A percentile compares a stretch with the other conserved stretches of the same genome.
phyloP scores from a whole-genome alignment of 352 stramenopile genomes.

The Globisporangium paroecandrum region DNA sequence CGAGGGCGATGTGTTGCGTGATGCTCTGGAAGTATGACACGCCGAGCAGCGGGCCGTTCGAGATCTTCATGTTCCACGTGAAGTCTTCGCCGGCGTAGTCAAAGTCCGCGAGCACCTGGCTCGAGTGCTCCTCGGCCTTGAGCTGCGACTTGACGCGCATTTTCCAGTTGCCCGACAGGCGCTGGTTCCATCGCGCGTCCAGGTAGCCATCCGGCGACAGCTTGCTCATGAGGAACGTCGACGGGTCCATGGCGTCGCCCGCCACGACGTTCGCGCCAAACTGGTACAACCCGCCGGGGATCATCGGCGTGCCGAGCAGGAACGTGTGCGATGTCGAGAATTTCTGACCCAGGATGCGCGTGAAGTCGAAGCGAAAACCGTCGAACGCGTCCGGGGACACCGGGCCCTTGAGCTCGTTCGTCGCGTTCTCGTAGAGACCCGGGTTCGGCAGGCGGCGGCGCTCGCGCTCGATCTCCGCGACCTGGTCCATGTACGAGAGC shows the following conservation, averaged over 20 bases:
- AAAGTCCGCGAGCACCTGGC: conserved; percentile 78
- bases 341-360: conserved; percentile 70
- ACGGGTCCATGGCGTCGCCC: conserved; percentile 74
- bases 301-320: conserved; percentile 78
- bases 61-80: conserved; percentile 88
- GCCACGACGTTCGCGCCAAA: conserved; percentile 83
- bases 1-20: conserved; percentile 71
- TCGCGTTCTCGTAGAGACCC: conserved; percentile 80
- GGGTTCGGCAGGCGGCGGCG: conserved; percentile 69
- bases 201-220: conserved; percentile 82
- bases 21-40: conserved; percentile 88
- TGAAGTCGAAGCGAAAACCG: conserved; percentile 87
- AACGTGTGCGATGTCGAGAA: conserved; percentile 86
- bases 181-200: conserved; percentile 83
- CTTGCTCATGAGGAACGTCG: conserved; percentile 84
- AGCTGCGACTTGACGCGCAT: conserved; percentile 85
- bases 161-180: conserved; percentile 69
- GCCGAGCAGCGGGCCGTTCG: conserved; percentile 81
- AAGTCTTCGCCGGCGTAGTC: conserved; percentile 84
- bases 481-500: conserved; percentile 79
- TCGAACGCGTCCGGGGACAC: conserved; percentile 82
- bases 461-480: conserved; percentile 79
- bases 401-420: conserved; percentile 78
- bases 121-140: conserved; percentile 75
- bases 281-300: conserved; percentile 81